Evolutionary conservation across 306 rosid genomes (phyloP), one percentile per base, ranked within the genome.

Genomic region (Pyrus bretschneideri): DNA sequence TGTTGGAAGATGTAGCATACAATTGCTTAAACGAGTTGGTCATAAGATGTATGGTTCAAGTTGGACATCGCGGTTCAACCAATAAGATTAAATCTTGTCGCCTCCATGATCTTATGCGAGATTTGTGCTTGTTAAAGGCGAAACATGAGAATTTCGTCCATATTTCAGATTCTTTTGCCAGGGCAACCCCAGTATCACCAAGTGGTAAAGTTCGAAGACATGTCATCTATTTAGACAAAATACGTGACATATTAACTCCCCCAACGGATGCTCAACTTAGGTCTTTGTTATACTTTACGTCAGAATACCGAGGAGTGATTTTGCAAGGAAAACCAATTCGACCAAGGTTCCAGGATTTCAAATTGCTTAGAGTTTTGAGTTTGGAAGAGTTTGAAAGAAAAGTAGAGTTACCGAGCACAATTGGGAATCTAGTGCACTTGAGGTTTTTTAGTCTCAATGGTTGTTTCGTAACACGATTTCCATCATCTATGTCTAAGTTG

Each of bases 61-160:
- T 86, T 59, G 84, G 74, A 65, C 83, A 66, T 49, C 33, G 52
- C 30, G 23, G 87, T 88, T 22, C 67, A 85, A 10, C 63, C 75
- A 5, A 87, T 88, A 72, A 74, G 3, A 51, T 88, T 45, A 88
- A 87, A 81, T 83, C 89, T 4, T 85, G 85, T 25, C 67, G 86
- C 7, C 78, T 88, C 21, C 96, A 86, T 69, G 90, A 85, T 8
- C 44, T 40, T 40, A 9, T 40, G 44, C 44, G 44, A 40, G 44
- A 40, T 9, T 9, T 40, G 44, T 87, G 91, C 77, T 27, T 77
- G 64, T 42, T 44, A 45, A 87, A 82, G 59, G 89, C 89, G 30
- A 75, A 4, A 17, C 35, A 75, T 29, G 93, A 87, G 30, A 76
- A 79, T 61, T 88, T 85, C 59, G 23, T 79, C 73, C 25, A 72